Conservation (phyloP, 2,329 filamentous ascomycete genomes). For the Trichothecium roseum region DNA sequence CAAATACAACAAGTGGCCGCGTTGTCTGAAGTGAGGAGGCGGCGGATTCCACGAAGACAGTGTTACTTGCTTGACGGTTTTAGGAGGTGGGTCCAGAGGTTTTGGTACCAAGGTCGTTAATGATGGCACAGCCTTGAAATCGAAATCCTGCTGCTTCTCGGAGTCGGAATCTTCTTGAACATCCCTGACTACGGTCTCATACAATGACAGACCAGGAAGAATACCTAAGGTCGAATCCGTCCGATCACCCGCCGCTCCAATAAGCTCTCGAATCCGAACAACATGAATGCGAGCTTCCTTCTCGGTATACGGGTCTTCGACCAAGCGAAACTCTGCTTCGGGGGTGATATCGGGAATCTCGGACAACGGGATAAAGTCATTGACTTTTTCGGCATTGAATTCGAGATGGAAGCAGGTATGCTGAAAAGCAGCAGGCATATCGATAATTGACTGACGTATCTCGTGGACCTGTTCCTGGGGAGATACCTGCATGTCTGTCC, state of each 20-base stretch:
- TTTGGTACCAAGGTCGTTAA: constrained; percentile 63
- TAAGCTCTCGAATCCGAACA: constrained; percentile 80
- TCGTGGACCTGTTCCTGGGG: constrained; percentile 95
- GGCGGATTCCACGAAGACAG: constrained; percentile 95
- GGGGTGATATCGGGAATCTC: constrained; percentile 73
- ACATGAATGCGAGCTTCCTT: constrained; percentile 96
- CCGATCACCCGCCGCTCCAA: constrained; percentile 82
- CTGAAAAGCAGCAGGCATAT: constrained; percentile 84
- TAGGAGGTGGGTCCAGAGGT: constrained; percentile 59
- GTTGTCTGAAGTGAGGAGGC: constrained; percentile 80
- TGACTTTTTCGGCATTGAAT: constrained; percentile 78
- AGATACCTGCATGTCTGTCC: constrained; percentile 51
- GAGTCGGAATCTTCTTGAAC: constrained; percentile 26
- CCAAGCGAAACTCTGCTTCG: constrained; percentile 68
- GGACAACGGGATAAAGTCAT: constrained; percentile 87
- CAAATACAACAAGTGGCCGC: constrained; percentile 87
- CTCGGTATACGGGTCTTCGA: constrained; percentile 95
- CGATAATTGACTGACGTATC: constrained; percentile 91
- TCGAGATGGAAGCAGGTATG: constrained; percentile 99
- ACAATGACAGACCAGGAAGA: constrained; percentile 73
- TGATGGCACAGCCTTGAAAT: constrained; percentile 60
- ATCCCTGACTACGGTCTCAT: constrained; percentile 60
- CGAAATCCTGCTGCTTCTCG: constrained; percentile 49
- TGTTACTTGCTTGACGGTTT: constrained; percentile 81
- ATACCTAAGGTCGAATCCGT: constrained; percentile 82